A percentile compares a stretch with the other conserved stretches of the same genome.
Evolutionary conservation across 257 asterid species (phyloP).

Genomic region (Jacaranda mimosifolia): DNA sequence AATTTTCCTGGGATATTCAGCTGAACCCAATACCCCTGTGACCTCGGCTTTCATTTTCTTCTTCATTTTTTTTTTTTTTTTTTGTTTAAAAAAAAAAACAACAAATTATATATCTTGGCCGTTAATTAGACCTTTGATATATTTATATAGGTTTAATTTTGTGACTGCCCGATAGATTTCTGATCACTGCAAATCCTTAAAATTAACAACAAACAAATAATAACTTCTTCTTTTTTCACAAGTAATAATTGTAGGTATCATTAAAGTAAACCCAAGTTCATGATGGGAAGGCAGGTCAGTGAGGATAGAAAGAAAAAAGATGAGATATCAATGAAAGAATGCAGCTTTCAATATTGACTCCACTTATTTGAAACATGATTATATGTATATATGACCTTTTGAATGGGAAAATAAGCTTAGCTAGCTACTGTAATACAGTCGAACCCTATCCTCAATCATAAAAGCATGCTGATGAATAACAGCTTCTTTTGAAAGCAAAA

Average conservation of each 20-base stretch:
- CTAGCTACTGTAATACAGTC: neutral
- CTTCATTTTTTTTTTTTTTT: too few relatives aligned
- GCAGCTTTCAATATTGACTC: slow-evolving; percentile 24
- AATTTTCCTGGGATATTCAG: too few relatives aligned
- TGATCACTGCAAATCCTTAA: neutral
- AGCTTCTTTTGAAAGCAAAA: neutral
- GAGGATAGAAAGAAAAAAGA: slow-evolving; percentile 1
- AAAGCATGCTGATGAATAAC: neutral
- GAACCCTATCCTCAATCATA: slow-evolving; percentile 6
- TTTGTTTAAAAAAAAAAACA: too few relatives aligned
- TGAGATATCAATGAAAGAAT: slow-evolving; percentile 5
- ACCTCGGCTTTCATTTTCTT: too few relatives aligned
- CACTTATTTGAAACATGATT: neutral
- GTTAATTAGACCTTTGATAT: too few relatives aligned
- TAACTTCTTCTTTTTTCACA: neutral
- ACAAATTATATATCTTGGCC: too few relatives aligned
- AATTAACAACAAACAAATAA: too few relatives aligned
- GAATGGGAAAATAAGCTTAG: neutral
- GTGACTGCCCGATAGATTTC: neutral
- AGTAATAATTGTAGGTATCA: neutral
- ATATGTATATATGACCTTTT: neutral
- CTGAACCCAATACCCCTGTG: too few relatives aligned
- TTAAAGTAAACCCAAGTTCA: neutral
- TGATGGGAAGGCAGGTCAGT: neutral
- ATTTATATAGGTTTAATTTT: too few relatives aligned